These are phyloP conservation scores for Dimocarpus longan DNA, from an alignment of 345 rosid genomes.

Conservation along the genomic window DNA sequence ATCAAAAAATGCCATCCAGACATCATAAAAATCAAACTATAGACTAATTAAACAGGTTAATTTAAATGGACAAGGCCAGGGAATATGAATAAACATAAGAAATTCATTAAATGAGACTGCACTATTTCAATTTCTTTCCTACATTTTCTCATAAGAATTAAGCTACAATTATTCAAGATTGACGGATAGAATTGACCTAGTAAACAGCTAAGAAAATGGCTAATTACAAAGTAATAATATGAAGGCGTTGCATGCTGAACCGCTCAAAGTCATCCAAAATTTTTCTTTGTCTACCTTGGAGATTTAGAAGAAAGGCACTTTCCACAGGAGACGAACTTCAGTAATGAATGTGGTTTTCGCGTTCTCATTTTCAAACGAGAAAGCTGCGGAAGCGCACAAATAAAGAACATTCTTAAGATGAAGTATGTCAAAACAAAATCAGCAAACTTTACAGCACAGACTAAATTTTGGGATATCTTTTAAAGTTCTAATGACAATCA, in stretches of 20 bases:
- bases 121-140: constrained; percentile 23
- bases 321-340: constrained; percentile 77
- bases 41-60: neutral
- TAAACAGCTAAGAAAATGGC: constrained; percentile 38
- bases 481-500: neutral
- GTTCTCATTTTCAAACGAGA: constrained; percentile 61
- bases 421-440: neutral
- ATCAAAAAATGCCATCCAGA: neutral
- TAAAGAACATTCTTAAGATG: neutral
- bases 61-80: neutral
- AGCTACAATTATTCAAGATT: constrained; percentile 29
- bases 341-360: constrained; percentile 57
- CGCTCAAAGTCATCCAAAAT: constrained; percentile 21
- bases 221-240: constrained; percentile 39
- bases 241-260: constrained; percentile 5
- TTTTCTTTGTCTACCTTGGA: constrained; percentile 42
- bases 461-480: neutral
- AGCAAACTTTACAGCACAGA: neutral
- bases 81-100: constrained; percentile 1
- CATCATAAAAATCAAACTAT: neutral
- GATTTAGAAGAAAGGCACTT: constrained; percentile 65
- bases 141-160: constrained; percentile 24
- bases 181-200: constrained; percentile 23
- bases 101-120: constrained; percentile 15
- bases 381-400: constrained; percentile 44